Evolutionary conservation across 441 rosid genomes (phyloP), one percentile per base, ranked within the genome.

Genomic region (Syzygium malaccense): DNA sequence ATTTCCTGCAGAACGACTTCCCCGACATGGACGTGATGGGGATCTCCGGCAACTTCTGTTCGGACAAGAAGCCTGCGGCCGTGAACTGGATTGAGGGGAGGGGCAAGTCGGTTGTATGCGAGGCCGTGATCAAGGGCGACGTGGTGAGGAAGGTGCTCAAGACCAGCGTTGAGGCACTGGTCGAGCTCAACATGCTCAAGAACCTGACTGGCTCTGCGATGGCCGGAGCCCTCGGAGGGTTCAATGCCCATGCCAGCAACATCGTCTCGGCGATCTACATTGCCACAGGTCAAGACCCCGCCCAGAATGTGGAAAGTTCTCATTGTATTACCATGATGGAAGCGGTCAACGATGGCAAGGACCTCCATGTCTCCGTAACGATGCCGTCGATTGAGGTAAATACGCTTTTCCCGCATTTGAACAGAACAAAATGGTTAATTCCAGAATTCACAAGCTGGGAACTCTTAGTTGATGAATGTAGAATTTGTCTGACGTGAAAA

Each of bases 241-340:
- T 86, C 71, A 86, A 86, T 86, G 87, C 87, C 53, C 87, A 86
- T 8, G 87, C 87, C 54, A 60, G 87, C 71, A 86, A 86, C 51
- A 86, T 86, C 49, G 87, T 86, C 53, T 23, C 71, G 30, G 87
- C 87, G 2, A 62, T 86, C 54, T 86, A 37, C 55, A 86, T 86
- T 41, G 87, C 87, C 32, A 86, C 87, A 6, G 87, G 87, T 51
- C 79, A 62, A 54, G 79, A 66, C 88, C 79, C 88, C 12, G 88
- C 83, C 83, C 83, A 75, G 83, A 75, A 75, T 45, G 83, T 75
- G 30, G 64, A 85, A 66, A 85, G 87, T 56, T 86, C 88, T 64
- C 88, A 86, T n/a, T 86, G 88, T 57, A 86, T 86, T 14, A 86
- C 88, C 56, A 86, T 86, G 88, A 86, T 86, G 88, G 88, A 86